phyloP scores from a whole-genome alignment of 2,329 filamentous ascomycete genomes.

The Immersiporthe knoxdaviesiana region DNA sequence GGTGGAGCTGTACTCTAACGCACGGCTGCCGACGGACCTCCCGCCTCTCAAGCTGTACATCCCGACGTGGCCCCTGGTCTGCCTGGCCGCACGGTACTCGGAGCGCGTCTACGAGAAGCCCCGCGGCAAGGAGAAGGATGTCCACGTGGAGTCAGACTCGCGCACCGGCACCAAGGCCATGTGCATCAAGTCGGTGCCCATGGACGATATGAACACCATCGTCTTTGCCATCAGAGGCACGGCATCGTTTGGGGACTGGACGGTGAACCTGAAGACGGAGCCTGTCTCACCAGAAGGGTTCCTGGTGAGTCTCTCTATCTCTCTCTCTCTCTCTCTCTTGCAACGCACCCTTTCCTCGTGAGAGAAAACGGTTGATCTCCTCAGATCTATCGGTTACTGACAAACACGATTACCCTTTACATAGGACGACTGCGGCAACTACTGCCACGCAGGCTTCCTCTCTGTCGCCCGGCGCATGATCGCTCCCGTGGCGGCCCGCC shows the following conservation, averaged over 20 bases:
- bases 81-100: conserved; percentile 78
- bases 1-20: conserved; percentile 78
- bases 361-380: not conserved
- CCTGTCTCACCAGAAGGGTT: conserved; percentile 70
- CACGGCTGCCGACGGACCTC: conserved; percentile 69
- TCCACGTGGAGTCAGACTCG: conserved; percentile 73
- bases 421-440: conserved; percentile 72
- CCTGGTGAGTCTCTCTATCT: conserved; percentile 48
- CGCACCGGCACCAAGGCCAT: conserved; percentile 79
- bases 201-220: conserved; percentile 77
- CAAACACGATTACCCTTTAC: not conserved
- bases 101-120: conserved; percentile 73
- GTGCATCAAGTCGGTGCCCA: conserved; percentile 78
- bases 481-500: conserved; percentile 68
- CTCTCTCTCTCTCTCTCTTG: too few species aligned
- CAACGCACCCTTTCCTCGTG: too few species aligned
- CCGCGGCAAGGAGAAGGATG: conserved; percentile 63
- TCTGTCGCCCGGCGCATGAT: conserved; percentile 77
- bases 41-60: conserved; percentile 73
- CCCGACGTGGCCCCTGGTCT: conserved; percentile 75
- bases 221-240: conserved; percentile 85
- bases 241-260: conserved; percentile 82
- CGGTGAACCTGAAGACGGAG: conserved; percentile 75
- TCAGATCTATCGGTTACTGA: not conserved
- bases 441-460: conserved; percentile 81